phyloP scores from a whole-genome alignment of 768 basidiomycete species.

The Collybiopsis confluens region DNA sequence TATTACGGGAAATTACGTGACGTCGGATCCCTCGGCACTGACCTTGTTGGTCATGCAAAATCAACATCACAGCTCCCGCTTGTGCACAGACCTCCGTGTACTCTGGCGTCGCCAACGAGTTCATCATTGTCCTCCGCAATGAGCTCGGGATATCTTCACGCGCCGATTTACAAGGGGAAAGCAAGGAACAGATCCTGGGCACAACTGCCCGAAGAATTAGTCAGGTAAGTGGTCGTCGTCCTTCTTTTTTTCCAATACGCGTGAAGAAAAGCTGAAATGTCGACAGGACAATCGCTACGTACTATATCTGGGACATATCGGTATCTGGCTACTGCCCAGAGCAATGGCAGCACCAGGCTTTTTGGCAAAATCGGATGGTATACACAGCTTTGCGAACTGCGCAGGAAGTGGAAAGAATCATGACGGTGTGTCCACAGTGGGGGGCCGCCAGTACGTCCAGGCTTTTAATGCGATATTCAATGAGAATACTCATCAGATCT shows the following conservation, averaged over 20 bases:
- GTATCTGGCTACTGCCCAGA: too few relatives aligned
- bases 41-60: too few relatives aligned
- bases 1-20: too few relatives aligned
- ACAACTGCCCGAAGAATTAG: conserved; percentile 3
- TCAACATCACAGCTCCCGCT: too few relatives aligned
- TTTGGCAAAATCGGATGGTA: conserved; percentile 60
- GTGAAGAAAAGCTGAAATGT: too few relatives aligned
- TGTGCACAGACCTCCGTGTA: conserved; percentile 9
- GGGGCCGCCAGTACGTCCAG: too few relatives aligned
- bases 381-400: conserved; percentile 63
- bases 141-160: background rate
- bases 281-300: too few relatives aligned
- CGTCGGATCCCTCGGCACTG: too few relatives aligned
- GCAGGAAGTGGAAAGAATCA: conserved; percentile 53
- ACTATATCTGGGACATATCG: too few relatives aligned
- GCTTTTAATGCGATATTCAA: too few relatives aligned
- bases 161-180: background rate
- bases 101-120: conserved; percentile 3
- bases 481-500: too few relatives aligned
- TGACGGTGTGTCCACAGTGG: conserved; percentile 62
- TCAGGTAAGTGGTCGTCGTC: background rate
- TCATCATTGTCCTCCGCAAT: background rate
- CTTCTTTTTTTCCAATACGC: background rate
- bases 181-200: conserved; percentile 4
- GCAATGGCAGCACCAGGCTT: conserved; percentile 28